Percentiles rank a stretch among this genome's conserved stretches.
phyloP scores from a whole-genome alignment of 768 basidiomycete species.

The Mycena maculata region DNA sequence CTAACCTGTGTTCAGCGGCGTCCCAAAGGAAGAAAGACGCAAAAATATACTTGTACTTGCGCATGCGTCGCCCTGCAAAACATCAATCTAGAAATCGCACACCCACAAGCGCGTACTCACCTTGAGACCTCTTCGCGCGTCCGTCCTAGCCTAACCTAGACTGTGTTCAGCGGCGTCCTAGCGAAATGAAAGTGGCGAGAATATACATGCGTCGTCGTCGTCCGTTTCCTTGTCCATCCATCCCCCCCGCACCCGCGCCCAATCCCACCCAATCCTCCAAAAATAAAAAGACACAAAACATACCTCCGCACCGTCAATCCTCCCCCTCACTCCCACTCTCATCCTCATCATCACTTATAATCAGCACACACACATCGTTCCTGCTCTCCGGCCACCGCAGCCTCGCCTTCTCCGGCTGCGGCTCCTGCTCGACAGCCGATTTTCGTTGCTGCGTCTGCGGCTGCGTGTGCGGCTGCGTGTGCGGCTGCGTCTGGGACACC shows the following conservation, averaged over 20 bases:
- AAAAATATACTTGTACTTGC: slow-evolving; percentile 39
- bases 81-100: not conserved
- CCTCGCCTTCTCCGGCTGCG: slow-evolving; percentile 33
- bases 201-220: slow-evolving; percentile 19
- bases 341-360: slow-evolving; percentile 64
- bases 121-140: not conserved
- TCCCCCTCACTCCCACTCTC: slow-evolving; percentile 44
- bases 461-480: not conserved
- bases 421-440: not conserved
- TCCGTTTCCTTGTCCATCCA: slow-evolving; percentile 39
- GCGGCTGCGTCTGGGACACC: not conserved
- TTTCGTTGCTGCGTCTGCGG: not conserved
- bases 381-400: slow-evolving; percentile 60
- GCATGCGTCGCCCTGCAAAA: not conserved
- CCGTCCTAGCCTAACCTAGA: slow-evolving; percentile 26
- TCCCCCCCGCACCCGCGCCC: not conserved
- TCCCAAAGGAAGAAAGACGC: slow-evolving; percentile 31
- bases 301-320: slow-evolving; percentile 12
- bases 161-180: slow-evolving; percentile 29
- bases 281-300: slow-evolving; percentile 12
- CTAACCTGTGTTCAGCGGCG: slow-evolving; percentile 29
- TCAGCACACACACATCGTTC: slow-evolving; percentile 56
- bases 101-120: too few species aligned
- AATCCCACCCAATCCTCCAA: not conserved
- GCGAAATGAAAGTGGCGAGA: slow-evolving; percentile 29